Evolutionary conservation across 805 yeast species (phyloP).

Genomic region (baker's yeast (Saccharomyces cerevisiae)): DNA sequence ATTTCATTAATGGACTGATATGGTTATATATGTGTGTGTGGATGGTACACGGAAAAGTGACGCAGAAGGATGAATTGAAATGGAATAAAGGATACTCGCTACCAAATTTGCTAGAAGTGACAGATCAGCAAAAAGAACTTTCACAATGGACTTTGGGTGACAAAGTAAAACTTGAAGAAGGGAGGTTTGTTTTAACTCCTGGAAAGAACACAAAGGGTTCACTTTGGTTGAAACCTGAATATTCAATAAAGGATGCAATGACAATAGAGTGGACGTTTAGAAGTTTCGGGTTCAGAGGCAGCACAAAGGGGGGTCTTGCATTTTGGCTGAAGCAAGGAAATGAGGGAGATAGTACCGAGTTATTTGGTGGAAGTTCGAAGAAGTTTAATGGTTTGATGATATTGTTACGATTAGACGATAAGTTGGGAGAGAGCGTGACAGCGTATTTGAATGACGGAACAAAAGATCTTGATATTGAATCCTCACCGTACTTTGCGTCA

Average conservation of each 20-base stretch:
- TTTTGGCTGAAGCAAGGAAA: conserved; percentile 41
- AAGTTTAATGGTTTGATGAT: conserved; percentile 58
- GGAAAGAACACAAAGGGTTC: conserved; percentile 35
- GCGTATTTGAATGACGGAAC: conserved; percentile 56
- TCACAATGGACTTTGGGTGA: conserved; percentile 36
- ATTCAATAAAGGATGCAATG: conserved; percentile 35
- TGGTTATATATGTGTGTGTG: not conserved
- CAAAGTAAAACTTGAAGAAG: conserved; percentile 38
- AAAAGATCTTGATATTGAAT: conserved; percentile 20
- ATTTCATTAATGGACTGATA: not conserved
- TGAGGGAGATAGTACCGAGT: conserved; percentile 15
- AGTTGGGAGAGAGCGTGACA: conserved; percentile 43
- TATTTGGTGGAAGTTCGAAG: conserved; percentile 47
- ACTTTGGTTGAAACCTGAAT: conserved; percentile 35
- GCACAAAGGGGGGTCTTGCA: conserved; percentile 48
- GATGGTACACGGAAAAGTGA: not conserved
- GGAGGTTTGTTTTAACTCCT: conserved; percentile 48
- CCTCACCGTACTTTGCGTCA: conserved; percentile 39
- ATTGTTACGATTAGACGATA: conserved; percentile 43
- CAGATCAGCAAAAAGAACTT: conserved; percentile 20
- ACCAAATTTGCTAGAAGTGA: conserved; percentile 21
- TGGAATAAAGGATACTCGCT: conserved; percentile 11
- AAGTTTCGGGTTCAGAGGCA: conserved; percentile 45
- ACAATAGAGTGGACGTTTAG: conserved; percentile 58
- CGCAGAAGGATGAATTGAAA: conserved; percentile 11